Evolutionary conservation across 345 rosid genomes (phyloP).

Genomic region (Orychophragmus violaceus): DNA sequence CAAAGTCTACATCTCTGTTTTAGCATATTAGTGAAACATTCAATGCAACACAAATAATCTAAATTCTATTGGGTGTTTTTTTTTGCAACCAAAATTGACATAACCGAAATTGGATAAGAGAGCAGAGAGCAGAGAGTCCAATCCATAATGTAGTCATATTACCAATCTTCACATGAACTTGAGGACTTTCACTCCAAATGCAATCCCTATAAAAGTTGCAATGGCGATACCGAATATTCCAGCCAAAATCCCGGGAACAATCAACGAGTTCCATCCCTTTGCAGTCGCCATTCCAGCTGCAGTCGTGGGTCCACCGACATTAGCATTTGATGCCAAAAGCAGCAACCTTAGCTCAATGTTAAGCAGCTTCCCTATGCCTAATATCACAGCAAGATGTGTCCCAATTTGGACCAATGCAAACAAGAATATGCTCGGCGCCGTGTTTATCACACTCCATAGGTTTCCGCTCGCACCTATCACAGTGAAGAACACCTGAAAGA

Average conservation of each 20-base stretch:
- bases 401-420: conserved; percentile 69
- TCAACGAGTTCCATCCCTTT: conserved; percentile 71
- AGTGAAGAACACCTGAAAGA: conserved; percentile 66
- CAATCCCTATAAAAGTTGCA: conserved; percentile 72
- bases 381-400: conserved; percentile 63
- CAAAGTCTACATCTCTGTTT: neutral
- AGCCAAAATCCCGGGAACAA: conserved; percentile 64
- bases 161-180: conserved; percentile 39
- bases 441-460: conserved; percentile 70
- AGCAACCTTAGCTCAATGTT: conserved; percentile 58
- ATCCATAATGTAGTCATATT: neutral
- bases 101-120: neutral
- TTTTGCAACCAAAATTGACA: conserved; percentile 3
- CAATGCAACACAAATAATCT: neutral
- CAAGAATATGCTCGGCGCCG: conserved; percentile 84
- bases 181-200: conserved; percentile 48
- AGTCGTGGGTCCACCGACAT: conserved; percentile 87
- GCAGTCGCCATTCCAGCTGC: conserved; percentile 94
- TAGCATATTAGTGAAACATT: neutral
- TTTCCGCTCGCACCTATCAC: conserved; percentile 86
- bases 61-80: neutral
- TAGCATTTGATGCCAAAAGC: conserved; percentile 91
- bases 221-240: conserved; percentile 74
- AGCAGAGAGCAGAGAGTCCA: neutral
- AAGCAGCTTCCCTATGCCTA: conserved; percentile 72